A percentile compares a stretch with the other conserved stretches of the same genome.
Conservation (phyloP, 2,329 filamentous ascomycete genomes). For the Alternaria incomplexa region DNA sequence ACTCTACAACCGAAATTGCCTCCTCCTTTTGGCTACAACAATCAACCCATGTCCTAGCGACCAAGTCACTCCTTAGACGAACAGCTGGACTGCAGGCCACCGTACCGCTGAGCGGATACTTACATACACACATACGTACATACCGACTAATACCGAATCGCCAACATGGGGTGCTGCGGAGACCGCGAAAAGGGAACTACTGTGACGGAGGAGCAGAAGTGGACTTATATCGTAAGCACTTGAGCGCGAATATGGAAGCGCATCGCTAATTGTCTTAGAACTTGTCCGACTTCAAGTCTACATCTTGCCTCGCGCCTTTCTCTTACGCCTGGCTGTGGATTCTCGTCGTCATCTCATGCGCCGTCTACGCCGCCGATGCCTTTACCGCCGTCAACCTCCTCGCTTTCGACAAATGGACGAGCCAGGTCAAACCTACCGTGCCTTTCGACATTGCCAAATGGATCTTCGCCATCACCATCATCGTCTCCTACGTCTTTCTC, state of each 20-base stretch:
- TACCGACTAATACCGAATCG: constrained; percentile 33
- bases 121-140: constrained; percentile 23
- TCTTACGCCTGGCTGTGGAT: constrained; percentile 88
- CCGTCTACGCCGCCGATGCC: constrained; percentile 87
- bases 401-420: constrained; percentile 87
- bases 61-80: constrained; percentile 39
- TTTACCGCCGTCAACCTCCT: constrained; percentile 94
- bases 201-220: constrained; percentile 63
- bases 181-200: constrained; percentile 46
- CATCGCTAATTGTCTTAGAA: constrained; percentile 45
- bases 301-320: constrained; percentile 75
- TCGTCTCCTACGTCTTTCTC: constrained; percentile 85
- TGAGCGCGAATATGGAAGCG: background rate
- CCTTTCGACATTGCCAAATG: constrained; percentile 82
- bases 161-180: constrained; percentile 47
- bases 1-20: constrained; percentile 10
- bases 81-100: constrained; percentile 46
- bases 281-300: constrained; percentile 79
- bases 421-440: constrained; percentile 78
- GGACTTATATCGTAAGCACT: constrained; percentile 85
- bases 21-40: constrained; percentile 2
- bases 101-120: constrained; percentile 44
- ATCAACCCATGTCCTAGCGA: constrained; percentile 34
- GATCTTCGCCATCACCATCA: constrained; percentile 93
- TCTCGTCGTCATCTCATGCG: constrained; percentile 76